Evolutionary conservation across 2,329 filamentous ascomycete species (phyloP).

Genomic region (Monosporascus ibericus): DNA sequence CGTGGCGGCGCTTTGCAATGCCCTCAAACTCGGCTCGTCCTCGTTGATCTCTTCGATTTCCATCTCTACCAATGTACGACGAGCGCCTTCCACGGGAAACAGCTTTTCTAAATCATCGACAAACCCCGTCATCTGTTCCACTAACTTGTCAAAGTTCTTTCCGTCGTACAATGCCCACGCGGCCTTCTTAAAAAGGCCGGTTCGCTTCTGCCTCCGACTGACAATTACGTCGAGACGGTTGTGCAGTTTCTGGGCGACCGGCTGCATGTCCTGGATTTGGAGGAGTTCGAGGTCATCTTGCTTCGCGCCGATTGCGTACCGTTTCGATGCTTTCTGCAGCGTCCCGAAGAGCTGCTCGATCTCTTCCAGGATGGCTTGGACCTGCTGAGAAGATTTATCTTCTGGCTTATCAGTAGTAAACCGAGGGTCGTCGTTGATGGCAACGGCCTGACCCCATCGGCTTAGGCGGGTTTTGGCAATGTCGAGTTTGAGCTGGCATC

Average conservation of each 20-base stretch:
- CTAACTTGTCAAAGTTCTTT: slow-evolving; percentile 14
- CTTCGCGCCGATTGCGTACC: slow-evolving; percentile 11
- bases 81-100: slow-evolving; percentile 9
- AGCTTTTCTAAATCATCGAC: slow-evolving; percentile 22
- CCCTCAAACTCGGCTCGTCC: slow-evolving; percentile 13
- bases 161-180: slow-evolving; percentile 19
- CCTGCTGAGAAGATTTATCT: slow-evolving; percentile 8
- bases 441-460: slow-evolving; percentile 28
- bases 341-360: slow-evolving; percentile 19
- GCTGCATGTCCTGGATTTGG: slow-evolving; percentile 4
- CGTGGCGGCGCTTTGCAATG: slow-evolving; percentile 8
- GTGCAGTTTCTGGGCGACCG: slow-evolving; percentile 6
- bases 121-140: slow-evolving; percentile 14
- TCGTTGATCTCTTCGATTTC: slow-evolving; percentile 18
- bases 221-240: slow-evolving; percentile 2
- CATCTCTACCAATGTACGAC: slow-evolving; percentile 9
- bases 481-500: slow-evolving; percentile 26
- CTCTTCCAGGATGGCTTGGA: slow-evolving; percentile 16
- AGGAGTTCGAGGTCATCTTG: slow-evolving; percentile 5
- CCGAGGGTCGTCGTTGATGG: slow-evolving; percentile 21
- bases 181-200: slow-evolving; percentile 13
- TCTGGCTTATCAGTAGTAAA: slow-evolving; percentile 10
- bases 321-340: slow-evolving; percentile 15
- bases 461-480: slow-evolving; percentile 24
- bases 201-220: slow-evolving; percentile 9